Evolutionary conservation across 2,329 filamentous ascomycete genomes (phyloP).

Genomic region (Xenoacremonium recifei): DNA sequence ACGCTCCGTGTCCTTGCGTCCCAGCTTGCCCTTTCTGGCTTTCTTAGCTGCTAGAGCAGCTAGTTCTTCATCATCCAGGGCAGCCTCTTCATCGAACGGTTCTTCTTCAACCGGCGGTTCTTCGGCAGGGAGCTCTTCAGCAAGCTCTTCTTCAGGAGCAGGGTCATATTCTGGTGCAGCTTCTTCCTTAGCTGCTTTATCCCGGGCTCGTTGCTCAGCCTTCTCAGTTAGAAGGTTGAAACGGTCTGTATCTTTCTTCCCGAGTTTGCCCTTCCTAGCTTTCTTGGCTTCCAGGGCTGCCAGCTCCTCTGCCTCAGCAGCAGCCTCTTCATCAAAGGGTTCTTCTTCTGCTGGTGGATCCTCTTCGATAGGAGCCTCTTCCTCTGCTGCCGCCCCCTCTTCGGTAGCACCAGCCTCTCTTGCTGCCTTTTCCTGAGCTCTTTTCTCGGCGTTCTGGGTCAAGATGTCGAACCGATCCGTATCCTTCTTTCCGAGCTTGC

Average conservation of each 20-base stretch:
- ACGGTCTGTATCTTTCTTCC: conserved; percentile 47
- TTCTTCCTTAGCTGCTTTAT: conserved; percentile 31
- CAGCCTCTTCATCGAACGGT: conserved; percentile 1
- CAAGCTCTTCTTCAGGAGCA: conserved; percentile 2
- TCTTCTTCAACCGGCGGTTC: conserved; percentile 4
- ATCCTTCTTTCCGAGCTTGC: conserved; percentile 26
- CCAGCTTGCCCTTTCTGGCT: neutral
- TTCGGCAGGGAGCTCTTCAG: neutral
- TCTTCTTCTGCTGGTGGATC: conserved; percentile 17
- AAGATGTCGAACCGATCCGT: conserved; percentile 27
- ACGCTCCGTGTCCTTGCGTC: neutral
- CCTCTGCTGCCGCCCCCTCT: conserved; percentile 23
- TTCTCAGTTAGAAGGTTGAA: conserved; percentile 36
- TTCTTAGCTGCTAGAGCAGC: neutral
- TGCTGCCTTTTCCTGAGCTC: conserved; percentile 25
- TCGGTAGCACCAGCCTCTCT: conserved; percentile 14
- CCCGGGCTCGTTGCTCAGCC: conserved; percentile 35
- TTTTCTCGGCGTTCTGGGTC: conserved; percentile 20
- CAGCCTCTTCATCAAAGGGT: conserved; percentile 31
- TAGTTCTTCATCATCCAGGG: conserved; percentile 1
- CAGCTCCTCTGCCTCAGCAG: conserved; percentile 33
- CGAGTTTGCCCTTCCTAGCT: conserved; percentile 45
- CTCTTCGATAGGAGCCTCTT: conserved; percentile 10
- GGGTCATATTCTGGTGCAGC: too few species aligned
- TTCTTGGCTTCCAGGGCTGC: conserved; percentile 43